Evolutionary conservation across 2,329 filamentous ascomycete genomes (phyloP).

Genomic region (Cytospora piceicola): DNA sequence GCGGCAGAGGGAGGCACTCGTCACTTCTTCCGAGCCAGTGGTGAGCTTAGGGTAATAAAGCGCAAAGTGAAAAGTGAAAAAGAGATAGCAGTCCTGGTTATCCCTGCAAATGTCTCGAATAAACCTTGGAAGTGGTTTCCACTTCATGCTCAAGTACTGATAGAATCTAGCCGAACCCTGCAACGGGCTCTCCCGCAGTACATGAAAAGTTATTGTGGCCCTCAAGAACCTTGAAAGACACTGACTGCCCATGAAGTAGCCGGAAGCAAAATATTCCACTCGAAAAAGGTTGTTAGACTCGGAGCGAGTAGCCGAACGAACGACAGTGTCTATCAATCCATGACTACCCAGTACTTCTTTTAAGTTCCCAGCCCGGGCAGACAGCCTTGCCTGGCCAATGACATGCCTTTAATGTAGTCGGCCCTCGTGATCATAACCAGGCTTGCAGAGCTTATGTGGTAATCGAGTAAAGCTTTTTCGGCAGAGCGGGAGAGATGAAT

Average conservation of each 20-base stretch:
- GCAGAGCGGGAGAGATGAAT: background rate
- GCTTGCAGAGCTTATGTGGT: background rate
- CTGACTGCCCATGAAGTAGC: background rate
- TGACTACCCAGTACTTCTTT: no score
- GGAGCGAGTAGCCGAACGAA: background rate
- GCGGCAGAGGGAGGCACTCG: background rate
- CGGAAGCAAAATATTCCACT: background rate
- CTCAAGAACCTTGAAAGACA: background rate
- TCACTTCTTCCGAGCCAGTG: background rate
- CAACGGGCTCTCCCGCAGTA: background rate
- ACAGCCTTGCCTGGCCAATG: no score
- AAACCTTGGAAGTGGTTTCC: slow-evolving; percentile 1
- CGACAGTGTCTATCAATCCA: no score
- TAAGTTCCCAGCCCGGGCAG: no score
- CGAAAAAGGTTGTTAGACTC: background rate
- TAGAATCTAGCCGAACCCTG: background rate
- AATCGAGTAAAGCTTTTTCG: background rate
- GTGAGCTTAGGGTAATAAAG: background rate
- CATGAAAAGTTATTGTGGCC: no score
- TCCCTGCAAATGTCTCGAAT: slow-evolving; percentile 1
- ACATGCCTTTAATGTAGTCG: no score
- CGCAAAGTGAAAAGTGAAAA: background rate
- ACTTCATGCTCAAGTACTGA: background rate
- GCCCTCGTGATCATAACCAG: no score
- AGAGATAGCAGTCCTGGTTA: background rate